These are phyloP conservation scores for Paramyrothecium sp. DNA, from an alignment of 2,329 filamentous ascomycete species.

Conservation along the genomic window DNA sequence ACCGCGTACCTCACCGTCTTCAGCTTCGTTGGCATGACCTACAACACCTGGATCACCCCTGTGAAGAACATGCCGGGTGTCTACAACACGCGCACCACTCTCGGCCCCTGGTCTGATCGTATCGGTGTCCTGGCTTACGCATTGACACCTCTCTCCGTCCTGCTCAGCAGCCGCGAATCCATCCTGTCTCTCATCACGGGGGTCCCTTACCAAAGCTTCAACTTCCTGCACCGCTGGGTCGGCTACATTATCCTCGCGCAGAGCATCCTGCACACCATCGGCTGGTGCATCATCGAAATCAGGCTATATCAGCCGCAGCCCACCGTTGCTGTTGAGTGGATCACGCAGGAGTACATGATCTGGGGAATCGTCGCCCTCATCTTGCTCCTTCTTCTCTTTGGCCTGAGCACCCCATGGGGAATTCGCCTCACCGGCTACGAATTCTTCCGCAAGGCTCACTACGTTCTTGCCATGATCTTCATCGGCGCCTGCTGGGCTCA, in stretches of 20 bases:
- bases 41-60: conserved; percentile 69
- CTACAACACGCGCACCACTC: conserved; percentile 62
- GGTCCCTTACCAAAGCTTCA: conserved; percentile 73
- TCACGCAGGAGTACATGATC: conserved; percentile 66
- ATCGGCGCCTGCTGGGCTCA: conserved; percentile 75
- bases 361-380: conserved; percentile 71
- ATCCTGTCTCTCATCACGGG: conserved; percentile 69
- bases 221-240: conserved; percentile 75
- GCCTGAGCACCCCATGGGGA: conserved; percentile 54
- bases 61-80: conserved; percentile 53
- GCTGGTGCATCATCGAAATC: conserved; percentile 67
- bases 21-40: conserved; percentile 67
- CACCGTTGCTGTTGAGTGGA: conserved; percentile 51
- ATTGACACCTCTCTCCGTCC: conserved; percentile 67
- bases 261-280: conserved; percentile 66
- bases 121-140: conserved; percentile 72
- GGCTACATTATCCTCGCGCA: conserved; percentile 73
- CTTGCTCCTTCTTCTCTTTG: conserved; percentile 59
- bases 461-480: conserved; percentile 71
- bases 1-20: conserved; percentile 64
- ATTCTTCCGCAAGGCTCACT: conserved; percentile 73
- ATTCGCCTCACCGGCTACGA: conserved; percentile 72
- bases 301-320: conserved; percentile 73
- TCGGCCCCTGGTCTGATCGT: conserved; percentile 69
- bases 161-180: conserved; percentile 68